phyloP scores from a whole-genome alignment of 1,139 yeast species.

The Sugiyamaella grinbergsii region DNA sequence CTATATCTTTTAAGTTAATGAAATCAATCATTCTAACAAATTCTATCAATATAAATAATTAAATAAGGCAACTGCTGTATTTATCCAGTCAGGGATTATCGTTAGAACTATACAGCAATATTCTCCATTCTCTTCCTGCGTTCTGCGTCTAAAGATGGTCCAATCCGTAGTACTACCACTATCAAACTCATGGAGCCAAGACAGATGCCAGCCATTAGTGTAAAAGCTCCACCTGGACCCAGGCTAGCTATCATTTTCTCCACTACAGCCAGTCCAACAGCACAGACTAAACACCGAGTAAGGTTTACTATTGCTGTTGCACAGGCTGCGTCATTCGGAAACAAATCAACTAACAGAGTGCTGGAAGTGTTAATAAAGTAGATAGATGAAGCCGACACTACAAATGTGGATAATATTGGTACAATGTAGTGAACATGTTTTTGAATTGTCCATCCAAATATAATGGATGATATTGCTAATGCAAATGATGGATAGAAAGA shows the following conservation, averaged over 20 bases:
- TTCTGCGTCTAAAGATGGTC: slow-evolving; percentile 21
- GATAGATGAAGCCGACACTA: slow-evolving; percentile 53
- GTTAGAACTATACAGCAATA: not conserved
- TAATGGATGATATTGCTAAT: slow-evolving; percentile 45
- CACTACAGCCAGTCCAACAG: slow-evolving; percentile 64
- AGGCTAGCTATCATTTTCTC: slow-evolving; percentile 55
- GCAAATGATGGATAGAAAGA: slow-evolving; percentile 41
- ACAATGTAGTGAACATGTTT: slow-evolving; percentile 53
- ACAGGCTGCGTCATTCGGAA: slow-evolving; percentile 60
- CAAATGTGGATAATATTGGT: slow-evolving; percentile 56
- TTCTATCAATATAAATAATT: not conserved
- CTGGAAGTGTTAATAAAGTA: slow-evolving; percentile 54
- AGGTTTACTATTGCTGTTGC: slow-evolving; percentile 63
- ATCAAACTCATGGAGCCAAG: slow-evolving; percentile 25
- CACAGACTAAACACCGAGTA: slow-evolving; percentile 60
- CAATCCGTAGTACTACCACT: slow-evolving; percentile 26
- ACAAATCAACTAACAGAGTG: slow-evolving; percentile 62
- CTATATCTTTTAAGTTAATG: not conserved
- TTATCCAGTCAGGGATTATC: not conserved
- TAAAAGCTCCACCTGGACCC: slow-evolving; percentile 65
- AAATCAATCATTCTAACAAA: slow-evolving; percentile 1
- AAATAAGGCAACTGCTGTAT: not conserved
- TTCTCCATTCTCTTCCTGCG: slow-evolving; percentile 12
- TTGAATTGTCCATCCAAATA: slow-evolving; percentile 74
- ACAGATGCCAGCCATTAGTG: slow-evolving; percentile 53